phyloP scores from a whole-genome alignment of 208 protist species.

The Leishmania martiniquensis region DNA sequence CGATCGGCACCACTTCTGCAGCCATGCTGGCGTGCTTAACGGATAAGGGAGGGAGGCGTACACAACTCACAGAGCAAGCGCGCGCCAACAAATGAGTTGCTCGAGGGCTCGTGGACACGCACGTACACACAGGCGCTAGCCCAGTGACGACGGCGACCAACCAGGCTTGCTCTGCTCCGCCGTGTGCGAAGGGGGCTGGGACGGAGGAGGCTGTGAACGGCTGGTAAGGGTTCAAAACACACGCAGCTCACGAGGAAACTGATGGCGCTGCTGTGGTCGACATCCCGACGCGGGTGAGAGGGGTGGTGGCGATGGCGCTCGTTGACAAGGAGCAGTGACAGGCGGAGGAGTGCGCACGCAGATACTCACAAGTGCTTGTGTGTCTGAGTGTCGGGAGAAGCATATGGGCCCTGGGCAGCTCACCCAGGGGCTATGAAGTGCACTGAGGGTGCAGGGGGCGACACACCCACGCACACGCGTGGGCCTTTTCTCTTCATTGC shows the following conservation, averaged over 20 bases:
- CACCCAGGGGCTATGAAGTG: neutral
- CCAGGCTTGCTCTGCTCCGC: neutral
- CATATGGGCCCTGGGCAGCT: neutral
- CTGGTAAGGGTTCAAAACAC: neutral
- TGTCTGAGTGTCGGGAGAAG: neutral
- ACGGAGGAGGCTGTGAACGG: neutral
- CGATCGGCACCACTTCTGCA: slow-evolving; percentile 17
- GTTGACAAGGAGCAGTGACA: neutral
- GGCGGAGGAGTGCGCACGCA: neutral
- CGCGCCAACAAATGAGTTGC: neutral
- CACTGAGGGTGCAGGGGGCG: neutral
- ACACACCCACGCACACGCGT: neutral
- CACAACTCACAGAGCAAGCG: neutral
- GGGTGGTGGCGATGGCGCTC: no score
- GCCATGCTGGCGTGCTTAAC: slow-evolving; percentile 12
- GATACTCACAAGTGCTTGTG: no score
- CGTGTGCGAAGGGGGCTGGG: no score
- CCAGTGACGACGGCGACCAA: neutral
- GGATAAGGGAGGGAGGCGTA: neutral
- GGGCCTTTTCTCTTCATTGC: neutral
- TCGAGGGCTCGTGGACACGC: neutral
- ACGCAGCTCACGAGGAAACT: neutral
- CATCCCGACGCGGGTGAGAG: neutral
- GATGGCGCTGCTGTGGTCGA: neutral
- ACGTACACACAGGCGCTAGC: neutral